Base-by-base conservation (phyloP, 257 asterid species). In the Fraxinus quadrangulata region DNA sequence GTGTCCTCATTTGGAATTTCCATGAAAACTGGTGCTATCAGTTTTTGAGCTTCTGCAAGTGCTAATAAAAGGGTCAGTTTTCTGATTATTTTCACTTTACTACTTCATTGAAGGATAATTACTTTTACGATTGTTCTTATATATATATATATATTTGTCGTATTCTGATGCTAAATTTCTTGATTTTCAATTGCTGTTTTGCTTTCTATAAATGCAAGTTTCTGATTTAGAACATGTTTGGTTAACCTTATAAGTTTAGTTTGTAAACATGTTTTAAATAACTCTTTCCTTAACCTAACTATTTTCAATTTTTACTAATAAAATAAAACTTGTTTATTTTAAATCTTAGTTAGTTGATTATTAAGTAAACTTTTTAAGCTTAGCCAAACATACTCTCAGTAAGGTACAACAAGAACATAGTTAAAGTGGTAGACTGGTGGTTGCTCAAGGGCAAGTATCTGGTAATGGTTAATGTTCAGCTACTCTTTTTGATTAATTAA, bases 1-100 rank as follows among this genome's bases (percentile, higher is more conserved):
- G 76, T 82, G 78, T 81, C 42, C 24, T 54, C 30, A 11, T n/a
- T 76, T 36, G 80, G 72, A 71, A 65, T 79, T 65, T 76, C 49
- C 39, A 33, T 69, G 65, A 76, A 71, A 65, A 74, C 36, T 76
- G 68, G 73, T 54, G 37, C 70, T 75, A 16, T 47, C 56, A 13
- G 75, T 81, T 72, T 33, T 75, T 71, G 66, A 73, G 85, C 73
- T 14, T 75, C 89, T 73, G 72, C 78, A 67, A 75, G 47, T 74
- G 72, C 70, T 14, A 71, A 40, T 56, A 61, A 68, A 42, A 72
- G 75, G 91, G 90, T 83, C 16, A 54, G 81, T 26, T 79, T 42
- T 82, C 78, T 80, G 36, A 40, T 71, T 76, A 63, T 51, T 65
- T 0, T 77, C 40, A 42, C 33, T 67, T 65, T 16, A 6, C 47